Percentiles rank a stretch among this genome's conserved stretches.
Conservation (phyloP, 768 basidiomycete genomes). For the Hygrocybe punicea region DNA sequence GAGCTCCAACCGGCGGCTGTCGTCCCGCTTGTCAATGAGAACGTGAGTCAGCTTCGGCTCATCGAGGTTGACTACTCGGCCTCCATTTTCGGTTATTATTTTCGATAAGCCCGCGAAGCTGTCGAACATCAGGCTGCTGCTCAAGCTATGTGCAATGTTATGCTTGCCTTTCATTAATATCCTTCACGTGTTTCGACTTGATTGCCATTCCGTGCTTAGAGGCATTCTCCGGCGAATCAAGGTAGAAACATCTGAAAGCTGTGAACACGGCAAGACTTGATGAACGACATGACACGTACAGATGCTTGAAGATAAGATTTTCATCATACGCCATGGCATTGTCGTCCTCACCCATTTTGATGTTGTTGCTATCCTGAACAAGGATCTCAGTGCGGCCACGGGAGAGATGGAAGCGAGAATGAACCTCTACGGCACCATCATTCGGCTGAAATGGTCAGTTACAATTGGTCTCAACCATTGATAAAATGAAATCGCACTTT, state of each 20-base stretch:
- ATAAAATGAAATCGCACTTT: background rate
- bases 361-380: constrained; percentile 32
- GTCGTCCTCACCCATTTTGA: constrained; percentile 70
- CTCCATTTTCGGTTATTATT: constrained; percentile 66
- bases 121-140: constrained; percentile 7
- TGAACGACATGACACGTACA: constrained; percentile 46
- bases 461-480: background rate
- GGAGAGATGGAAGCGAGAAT: background rate
- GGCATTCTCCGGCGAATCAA: constrained; percentile 80
- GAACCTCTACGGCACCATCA: background rate
- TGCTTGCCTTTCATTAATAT: constrained; percentile 53
- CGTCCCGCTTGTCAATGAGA: constrained; percentile 78
- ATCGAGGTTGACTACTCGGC: constrained; percentile 60
- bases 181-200: constrained; percentile 50
- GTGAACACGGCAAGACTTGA: background rate
- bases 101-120: constrained; percentile 57
- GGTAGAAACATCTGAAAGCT: constrained; percentile 72
- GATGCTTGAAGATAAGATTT: constrained; percentile 73
- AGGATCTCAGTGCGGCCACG: constrained; percentile 2
- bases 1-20: constrained; percentile 65
- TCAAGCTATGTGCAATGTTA: background rate
- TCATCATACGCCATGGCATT: constrained; percentile 75
- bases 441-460: background rate
- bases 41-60: constrained; percentile 85
- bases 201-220: constrained; percentile 57